phyloP scores from a whole-genome alignment of 495 filamentous ascomycete species.

The Xylaria castorea region DNA sequence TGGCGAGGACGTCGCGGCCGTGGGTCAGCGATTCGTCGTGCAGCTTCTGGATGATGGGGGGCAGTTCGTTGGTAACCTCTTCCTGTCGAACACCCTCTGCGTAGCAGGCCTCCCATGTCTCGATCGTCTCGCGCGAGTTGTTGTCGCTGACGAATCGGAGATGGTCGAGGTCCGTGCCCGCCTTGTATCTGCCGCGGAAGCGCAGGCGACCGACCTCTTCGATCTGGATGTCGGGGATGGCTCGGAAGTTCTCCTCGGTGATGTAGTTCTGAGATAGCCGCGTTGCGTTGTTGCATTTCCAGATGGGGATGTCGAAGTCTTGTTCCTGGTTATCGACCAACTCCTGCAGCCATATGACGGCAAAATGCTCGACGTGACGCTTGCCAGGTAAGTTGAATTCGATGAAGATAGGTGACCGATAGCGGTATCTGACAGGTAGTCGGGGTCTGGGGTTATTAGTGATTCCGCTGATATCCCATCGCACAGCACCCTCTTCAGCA shows the following conservation, averaged over 20 bases:
- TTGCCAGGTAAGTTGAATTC: slow-evolving; percentile 77
- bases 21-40: slow-evolving; percentile 81
- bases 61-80: slow-evolving; percentile 71
- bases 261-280: slow-evolving; percentile 91
- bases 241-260: slow-evolving; percentile 70
- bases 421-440: slow-evolving; percentile 87
- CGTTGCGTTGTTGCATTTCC: slow-evolving; percentile 73
- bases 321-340: slow-evolving; percentile 78
- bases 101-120: slow-evolving; percentile 90
- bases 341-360: slow-evolving; percentile 84
- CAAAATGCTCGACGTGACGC: slow-evolving; percentile 73
- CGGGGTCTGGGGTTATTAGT: slow-evolving; percentile 63
- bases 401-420: slow-evolving; percentile 85
- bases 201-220: slow-evolving; percentile 79
- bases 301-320: slow-evolving; percentile 84
- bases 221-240: slow-evolving; percentile 70
- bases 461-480: slow-evolving; percentile 70
- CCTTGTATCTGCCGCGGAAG: slow-evolving; percentile 82
- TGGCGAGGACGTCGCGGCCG: slow-evolving; percentile 78
- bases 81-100: slow-evolving; percentile 80
- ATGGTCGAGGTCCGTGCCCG: slow-evolving; percentile 90
- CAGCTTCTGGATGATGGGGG: slow-evolving; percentile 67
- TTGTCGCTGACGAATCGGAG: slow-evolving; percentile 83
- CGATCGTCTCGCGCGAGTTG: slow-evolving; percentile 87
- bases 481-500: slow-evolving; percentile 64